phyloP scores from a whole-genome alignment of 163 green algal species.

The Prototheca wickerhamii region DNA sequence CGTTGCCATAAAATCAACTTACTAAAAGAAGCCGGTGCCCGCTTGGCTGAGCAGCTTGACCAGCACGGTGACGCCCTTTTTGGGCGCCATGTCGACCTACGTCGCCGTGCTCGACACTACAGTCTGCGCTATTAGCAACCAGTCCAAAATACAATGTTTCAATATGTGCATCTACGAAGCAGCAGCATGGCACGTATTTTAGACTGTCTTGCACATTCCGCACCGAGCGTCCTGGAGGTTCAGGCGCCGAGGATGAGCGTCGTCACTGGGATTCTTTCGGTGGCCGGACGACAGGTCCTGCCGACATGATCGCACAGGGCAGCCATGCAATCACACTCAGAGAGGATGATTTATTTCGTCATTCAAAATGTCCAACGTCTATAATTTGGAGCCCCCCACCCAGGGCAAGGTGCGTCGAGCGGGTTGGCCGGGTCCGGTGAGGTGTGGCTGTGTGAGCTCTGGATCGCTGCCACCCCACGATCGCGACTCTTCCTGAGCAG shows the following conservation, averaged over 20 bases:
- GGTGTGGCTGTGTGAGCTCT: too few relatives aligned
- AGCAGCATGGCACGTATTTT: neutral
- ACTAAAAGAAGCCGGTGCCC: conserved; percentile 66
- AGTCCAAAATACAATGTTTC: neutral
- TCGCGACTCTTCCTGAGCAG: conserved; percentile 26
- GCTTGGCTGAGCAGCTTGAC: conserved; percentile 63
- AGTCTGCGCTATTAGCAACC: neutral
- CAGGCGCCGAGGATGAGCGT: too few relatives aligned
- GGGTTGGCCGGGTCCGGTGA: neutral
- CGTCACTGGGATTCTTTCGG: too few relatives aligned
- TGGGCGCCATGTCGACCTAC: conserved; percentile 21
- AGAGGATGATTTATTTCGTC: neutral
- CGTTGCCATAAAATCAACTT: conserved; percentile 6
- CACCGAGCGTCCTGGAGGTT: too few relatives aligned
- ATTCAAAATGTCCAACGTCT: conserved; percentile 78
- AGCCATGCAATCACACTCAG: neutral
- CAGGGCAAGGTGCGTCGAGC: conserved; percentile 73
- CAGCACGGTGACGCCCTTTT: conserved; percentile 47
- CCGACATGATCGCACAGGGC: too few relatives aligned
- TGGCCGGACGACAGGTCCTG: too few relatives aligned
- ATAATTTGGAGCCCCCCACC: conserved; percentile 88
- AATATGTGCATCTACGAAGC: neutral
- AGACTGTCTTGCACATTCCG: neutral
- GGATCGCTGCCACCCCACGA: neutral
- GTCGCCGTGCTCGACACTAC: neutral